phyloP scores from a whole-genome alignment of 495 filamentous ascomycete species.

The Aspergillus hancockii region DNA sequence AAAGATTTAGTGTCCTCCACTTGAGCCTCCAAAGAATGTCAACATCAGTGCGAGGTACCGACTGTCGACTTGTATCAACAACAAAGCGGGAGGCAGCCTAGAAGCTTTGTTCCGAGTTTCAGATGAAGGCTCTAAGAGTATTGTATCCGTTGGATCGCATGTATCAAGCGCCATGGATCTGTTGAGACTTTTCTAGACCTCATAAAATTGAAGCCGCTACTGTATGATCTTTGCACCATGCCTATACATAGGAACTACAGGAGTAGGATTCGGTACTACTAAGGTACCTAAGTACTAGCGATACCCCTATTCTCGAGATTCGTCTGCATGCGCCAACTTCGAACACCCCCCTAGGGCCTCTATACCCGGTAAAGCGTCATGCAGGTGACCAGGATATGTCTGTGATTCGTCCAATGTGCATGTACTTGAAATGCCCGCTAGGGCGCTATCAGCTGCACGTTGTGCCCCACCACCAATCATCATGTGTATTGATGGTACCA shows the following conservation, averaged over 20 bases:
- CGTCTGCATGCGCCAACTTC: slow-evolving; percentile 12
- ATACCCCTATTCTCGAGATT: slow-evolving; percentile 4
- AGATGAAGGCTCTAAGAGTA: background rate
- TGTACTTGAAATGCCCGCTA: slow-evolving; percentile 19
- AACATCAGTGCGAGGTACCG: slow-evolving; percentile 16
- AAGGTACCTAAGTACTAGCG: background rate
- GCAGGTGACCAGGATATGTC: slow-evolving; percentile 17
- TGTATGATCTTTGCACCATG: slow-evolving; percentile 19
- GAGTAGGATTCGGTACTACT: background rate
- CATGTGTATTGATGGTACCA: slow-evolving; percentile 8
- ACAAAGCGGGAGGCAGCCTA: background rate
- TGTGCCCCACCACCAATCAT: slow-evolving; percentile 23
- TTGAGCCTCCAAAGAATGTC: slow-evolving; percentile 28
- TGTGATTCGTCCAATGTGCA: slow-evolving; percentile 23
- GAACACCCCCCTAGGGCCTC: slow-evolving; percentile 20
- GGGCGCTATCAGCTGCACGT: slow-evolving; percentile 33
- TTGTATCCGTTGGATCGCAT: background rate
- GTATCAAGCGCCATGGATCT: background rate
- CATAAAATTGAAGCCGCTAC: slow-evolving; percentile 17
- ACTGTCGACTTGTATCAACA: slow-evolving; percentile 1
- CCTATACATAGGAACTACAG: slow-evolving; percentile 3
- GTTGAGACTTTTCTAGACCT: slow-evolving; percentile 10
- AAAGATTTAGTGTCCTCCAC: slow-evolving; percentile 19
- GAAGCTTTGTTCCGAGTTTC: slow-evolving; percentile 18
- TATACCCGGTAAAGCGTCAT: slow-evolving; percentile 23